These are phyloP conservation scores for Phlegmacium glaucopus DNA, from an alignment of 768 basidiomycete species.

Conservation along the genomic window DNA sequence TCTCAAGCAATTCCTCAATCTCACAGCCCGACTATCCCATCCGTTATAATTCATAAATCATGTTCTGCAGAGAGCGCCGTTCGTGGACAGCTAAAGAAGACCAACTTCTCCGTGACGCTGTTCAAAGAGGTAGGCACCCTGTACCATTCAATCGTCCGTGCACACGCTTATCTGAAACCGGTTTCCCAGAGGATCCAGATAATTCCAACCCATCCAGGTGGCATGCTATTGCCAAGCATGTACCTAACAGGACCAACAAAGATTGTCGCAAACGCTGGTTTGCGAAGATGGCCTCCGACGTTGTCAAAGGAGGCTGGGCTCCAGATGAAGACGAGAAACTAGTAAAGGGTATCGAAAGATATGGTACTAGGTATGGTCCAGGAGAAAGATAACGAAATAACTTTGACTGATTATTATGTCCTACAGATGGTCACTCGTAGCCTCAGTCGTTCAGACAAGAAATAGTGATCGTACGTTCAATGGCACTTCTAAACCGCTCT, in stretches of 20 bases:
- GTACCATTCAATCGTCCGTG: too few relatives aligned
- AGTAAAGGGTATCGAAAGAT: conserved; percentile 51
- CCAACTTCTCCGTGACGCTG: conserved; percentile 49
- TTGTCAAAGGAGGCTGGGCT: conserved; percentile 60
- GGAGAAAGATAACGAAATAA: neutral
- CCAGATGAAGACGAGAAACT: conserved; percentile 58
- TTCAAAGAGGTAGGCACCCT: conserved; percentile 37
- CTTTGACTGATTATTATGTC: conserved; percentile 4
- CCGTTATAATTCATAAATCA: conserved; percentile 25
- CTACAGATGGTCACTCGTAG: conserved; percentile 58
- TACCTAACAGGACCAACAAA: conserved; percentile 60
- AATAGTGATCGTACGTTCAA: conserved; percentile 54
- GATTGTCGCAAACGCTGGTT: conserved; percentile 65
- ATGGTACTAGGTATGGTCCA: conserved; percentile 46
- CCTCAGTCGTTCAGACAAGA: conserved; percentile 50
- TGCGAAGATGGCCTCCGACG: conserved; percentile 60
- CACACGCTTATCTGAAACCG: conserved; percentile 1
- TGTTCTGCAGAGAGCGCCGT: conserved; percentile 45
- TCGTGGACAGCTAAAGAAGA: conserved; percentile 53
- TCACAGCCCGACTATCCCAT: conserved; percentile 9
- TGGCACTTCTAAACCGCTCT: neutral
- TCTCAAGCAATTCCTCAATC: conserved; percentile 19
- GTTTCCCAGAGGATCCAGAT: conserved; percentile 48
- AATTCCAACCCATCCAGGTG: conserved; percentile 57
- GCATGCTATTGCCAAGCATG: conserved; percentile 61